Conservation (phyloP, 805 yeast species). For the Sugiyamaella smithiae region DNA sequence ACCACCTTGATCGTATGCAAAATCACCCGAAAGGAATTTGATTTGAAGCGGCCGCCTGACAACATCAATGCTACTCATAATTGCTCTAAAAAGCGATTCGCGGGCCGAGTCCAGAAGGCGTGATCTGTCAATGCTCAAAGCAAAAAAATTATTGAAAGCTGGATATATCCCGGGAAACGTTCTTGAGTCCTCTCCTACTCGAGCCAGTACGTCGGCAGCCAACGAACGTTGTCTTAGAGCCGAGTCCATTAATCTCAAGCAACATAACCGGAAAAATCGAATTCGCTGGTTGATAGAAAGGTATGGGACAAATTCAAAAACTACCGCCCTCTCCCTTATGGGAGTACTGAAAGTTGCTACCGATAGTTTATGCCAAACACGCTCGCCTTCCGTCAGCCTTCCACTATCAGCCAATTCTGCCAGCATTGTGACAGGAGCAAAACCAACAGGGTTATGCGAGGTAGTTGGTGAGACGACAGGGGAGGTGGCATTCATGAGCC, state of each 20-base stretch:
- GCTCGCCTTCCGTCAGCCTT: no score
- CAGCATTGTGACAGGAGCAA: no score
- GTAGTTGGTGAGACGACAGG: no score
- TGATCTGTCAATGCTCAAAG: conserved; percentile 23
- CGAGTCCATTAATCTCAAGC: conserved; percentile 11
- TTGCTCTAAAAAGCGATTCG: conserved; percentile 10
- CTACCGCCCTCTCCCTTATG: no score
- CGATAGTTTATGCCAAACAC: no score
- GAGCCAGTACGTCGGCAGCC: background rate
- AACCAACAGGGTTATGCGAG: no score
- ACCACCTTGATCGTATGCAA: conserved; percentile 34
- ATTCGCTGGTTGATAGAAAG: background rate
- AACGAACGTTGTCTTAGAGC: background rate
- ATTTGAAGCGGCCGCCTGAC: conserved; percentile 29
- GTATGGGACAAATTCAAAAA: background rate
- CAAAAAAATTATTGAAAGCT: conserved; percentile 10
- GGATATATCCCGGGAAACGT: background rate
- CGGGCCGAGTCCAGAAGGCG: conserved; percentile 22
- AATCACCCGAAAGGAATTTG: conserved; percentile 27
- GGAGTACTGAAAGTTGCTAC: no score
- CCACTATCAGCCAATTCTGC: no score
- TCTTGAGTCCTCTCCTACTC: background rate
- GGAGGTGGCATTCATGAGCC: no score
- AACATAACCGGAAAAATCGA: conserved; percentile 4
- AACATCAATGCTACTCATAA: conserved; percentile 15